phyloP scores from a whole-genome alignment of 2,329 filamentous ascomycete genomes.

The Tolypocladium endophyticum region DNA sequence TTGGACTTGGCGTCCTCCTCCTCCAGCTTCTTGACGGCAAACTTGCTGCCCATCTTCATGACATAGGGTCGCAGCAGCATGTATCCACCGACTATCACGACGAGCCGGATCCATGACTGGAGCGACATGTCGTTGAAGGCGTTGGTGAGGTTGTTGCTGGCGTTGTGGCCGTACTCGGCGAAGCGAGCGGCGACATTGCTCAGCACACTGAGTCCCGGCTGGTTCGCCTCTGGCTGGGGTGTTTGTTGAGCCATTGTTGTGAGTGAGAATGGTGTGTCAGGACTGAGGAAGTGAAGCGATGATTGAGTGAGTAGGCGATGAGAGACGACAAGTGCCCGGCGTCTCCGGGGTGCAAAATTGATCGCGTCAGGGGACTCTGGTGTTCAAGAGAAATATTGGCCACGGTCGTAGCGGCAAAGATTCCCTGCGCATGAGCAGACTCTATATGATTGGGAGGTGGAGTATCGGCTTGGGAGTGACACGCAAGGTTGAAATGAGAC shows the following conservation, averaged over 20 bases:
- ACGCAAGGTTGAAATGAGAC: neutral
- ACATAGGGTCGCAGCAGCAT: conserved; percentile 64
- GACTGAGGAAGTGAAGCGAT: neutral
- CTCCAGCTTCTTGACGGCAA: conserved; percentile 54
- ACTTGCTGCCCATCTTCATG: conserved; percentile 53
- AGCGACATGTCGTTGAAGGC: conserved; percentile 40
- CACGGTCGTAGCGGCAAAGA: neutral
- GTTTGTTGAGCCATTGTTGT: conserved; percentile 12
- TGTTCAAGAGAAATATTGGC: neutral
- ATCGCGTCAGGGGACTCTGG: neutral
- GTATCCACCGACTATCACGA: conserved; percentile 64
- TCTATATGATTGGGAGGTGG: neutral
- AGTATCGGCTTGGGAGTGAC: neutral
- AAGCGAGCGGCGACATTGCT: conserved; percentile 21
- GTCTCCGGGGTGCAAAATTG: neutral
- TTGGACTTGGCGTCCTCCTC: conserved; percentile 37
- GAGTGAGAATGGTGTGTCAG: neutral
- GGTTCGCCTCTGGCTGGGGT: conserved; percentile 13
- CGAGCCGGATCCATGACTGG: conserved; percentile 55
- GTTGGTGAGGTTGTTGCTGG: conserved; percentile 35
- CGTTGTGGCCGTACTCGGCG: conserved; percentile 24
- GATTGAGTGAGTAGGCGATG: neutral
- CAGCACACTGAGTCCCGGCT: conserved; percentile 20
- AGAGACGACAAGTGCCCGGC: neutral
- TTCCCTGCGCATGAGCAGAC: neutral